A percentile compares a stretch with the other conserved stretches of the same genome.
Conservation (phyloP, 352 stramenopile genomes). For the Phytophthora sansomeana region DNA sequence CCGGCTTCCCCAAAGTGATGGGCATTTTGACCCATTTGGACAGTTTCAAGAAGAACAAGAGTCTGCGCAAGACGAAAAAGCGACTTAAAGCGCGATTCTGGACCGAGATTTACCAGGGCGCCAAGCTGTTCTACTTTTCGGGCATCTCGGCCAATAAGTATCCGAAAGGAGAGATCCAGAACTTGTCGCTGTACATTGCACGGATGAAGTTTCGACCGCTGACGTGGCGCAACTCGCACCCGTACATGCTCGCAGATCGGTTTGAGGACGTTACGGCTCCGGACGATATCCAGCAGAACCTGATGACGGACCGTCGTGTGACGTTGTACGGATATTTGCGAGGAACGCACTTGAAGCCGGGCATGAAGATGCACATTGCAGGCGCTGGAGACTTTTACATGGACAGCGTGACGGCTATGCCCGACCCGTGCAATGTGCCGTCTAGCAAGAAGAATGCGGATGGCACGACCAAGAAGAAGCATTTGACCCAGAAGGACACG, state of each 20-base stretch:
- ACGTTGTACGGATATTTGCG: constrained; percentile 99
- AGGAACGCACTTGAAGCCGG: constrained; percentile 97
- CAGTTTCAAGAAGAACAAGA: constrained; percentile 98
- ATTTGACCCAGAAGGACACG: constrained; percentile 95
- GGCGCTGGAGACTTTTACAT: constrained; percentile 98
- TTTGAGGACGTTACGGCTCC: constrained; percentile 98
- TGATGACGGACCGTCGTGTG: constrained; percentile 92
- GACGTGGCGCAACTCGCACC: constrained; percentile 99
- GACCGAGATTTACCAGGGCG: constrained; percentile 97
- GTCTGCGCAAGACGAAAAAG: constrained; percentile 98
- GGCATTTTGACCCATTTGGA: constrained; percentile 99
- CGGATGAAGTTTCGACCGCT: constrained; percentile 98
- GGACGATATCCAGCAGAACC: constrained; percentile 94
- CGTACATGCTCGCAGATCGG: constrained; percentile 98
- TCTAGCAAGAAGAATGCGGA: constrained; percentile 56
- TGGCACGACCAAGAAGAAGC: constrained; percentile 83
- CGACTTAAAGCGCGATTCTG: constrained; percentile 99
- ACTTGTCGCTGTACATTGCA: constrained; percentile 97
- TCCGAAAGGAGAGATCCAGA: constrained; percentile 99
- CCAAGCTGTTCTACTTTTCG: constrained; percentile 98
- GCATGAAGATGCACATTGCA: constrained; percentile 98
- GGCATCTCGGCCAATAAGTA: constrained; percentile 99
- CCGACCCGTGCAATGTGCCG: constrained; percentile 97
- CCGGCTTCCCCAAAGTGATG: constrained; percentile 95
- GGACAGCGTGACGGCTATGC: constrained; percentile 93